Conservation (phyloP, 2,329 filamentous ascomycete species). For the Pseudogymnoascus sp. region DNA sequence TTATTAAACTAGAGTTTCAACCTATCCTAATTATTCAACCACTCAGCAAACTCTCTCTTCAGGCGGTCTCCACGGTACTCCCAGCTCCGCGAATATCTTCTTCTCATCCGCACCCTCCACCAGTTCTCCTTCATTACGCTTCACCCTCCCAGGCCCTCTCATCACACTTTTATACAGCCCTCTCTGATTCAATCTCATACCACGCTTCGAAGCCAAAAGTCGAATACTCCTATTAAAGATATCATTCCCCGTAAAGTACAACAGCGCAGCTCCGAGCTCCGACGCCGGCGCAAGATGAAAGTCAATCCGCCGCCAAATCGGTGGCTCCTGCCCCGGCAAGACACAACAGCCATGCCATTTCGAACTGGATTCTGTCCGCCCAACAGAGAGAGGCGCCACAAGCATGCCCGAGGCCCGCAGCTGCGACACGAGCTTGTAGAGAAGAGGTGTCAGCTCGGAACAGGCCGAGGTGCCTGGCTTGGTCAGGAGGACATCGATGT, state of each 20-base stretch:
- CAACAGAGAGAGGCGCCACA: slow-evolving; percentile 56
- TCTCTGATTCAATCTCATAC: slow-evolving; percentile 76
- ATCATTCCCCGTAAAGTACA: slow-evolving; percentile 96
- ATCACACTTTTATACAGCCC: slow-evolving; percentile 68
- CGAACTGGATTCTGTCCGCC: slow-evolving; percentile 44
- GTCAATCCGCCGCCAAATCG: slow-evolving; percentile 72
- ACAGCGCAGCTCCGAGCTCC: slow-evolving; percentile 72
- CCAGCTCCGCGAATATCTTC: slow-evolving; percentile 71
- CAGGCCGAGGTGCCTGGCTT: slow-evolving; percentile 47
- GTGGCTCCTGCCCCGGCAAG: slow-evolving; percentile 43
- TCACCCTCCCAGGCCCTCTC: slow-evolving; percentile 46
- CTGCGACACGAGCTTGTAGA: slow-evolving; percentile 52
- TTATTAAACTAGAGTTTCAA: not conserved
- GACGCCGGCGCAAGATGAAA: slow-evolving; percentile 71
- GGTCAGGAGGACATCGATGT: slow-evolving; percentile 80
- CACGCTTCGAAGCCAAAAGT: slow-evolving; percentile 68
- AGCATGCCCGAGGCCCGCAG: slow-evolving; percentile 59
- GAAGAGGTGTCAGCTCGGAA: slow-evolving; percentile 50
- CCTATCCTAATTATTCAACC: slow-evolving; percentile 2
- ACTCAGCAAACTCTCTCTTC: slow-evolving; percentile 62
- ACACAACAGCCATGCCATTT: slow-evolving; percentile 87
- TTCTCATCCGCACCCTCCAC: slow-evolving; percentile 68
- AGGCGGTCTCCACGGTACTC: slow-evolving; percentile 76
- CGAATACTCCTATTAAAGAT: slow-evolving; percentile 86
- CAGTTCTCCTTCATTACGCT: slow-evolving; percentile 57